Base-by-base conservation (phyloP, 768 basidiomycete species). In the Mycena galopus region DNA sequence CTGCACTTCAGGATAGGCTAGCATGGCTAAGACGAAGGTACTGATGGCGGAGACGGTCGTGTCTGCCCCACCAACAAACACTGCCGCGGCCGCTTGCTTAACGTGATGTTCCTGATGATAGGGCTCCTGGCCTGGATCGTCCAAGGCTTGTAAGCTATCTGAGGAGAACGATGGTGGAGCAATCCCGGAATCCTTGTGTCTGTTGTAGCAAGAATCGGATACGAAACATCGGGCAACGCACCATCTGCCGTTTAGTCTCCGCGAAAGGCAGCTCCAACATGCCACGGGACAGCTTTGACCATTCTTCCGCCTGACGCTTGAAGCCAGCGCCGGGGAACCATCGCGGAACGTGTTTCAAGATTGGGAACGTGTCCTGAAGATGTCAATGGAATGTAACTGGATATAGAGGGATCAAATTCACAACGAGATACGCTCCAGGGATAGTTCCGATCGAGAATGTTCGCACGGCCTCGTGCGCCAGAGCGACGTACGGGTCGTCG, bases 221-320 rank as follows among this genome's bases (percentile, higher is more conserved):
- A n/a, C 21, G 27, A 56, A 56, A 6, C 19, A 56, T 56, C 11
- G 23, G 55, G 32, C 6, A 33, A 35, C 56, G 30, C 33, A 57
- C 56, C 56, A 57, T 57, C 32, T 57, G 56, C 30, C 56, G 50
- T 62, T 83, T 82, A 2, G 81, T 79, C n/a, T 78, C 76, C 6
- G 66, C 69, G 58, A 81, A 87, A 0, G 85, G 86, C 17, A 77
- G 69, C 10, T 86, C 80, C 64, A 76, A 76, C 82, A 81, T 83
- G 55, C 77, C 75, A 19, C 79, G 69, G n/a, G 82, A 75, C 17
- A 79, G 74, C 58, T 73, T 77, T 30, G 78, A 79, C 84, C 86
- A 87, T 72, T 82, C 79, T 44, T 77, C 79, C 0, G 87, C 88
- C 67, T 78, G 80, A 59, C 72, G 67, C 76, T 87, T 83, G 80